Conservation (phyloP, 352 stramenopile genomes). For the Phytophthora aleatoria region DNA sequence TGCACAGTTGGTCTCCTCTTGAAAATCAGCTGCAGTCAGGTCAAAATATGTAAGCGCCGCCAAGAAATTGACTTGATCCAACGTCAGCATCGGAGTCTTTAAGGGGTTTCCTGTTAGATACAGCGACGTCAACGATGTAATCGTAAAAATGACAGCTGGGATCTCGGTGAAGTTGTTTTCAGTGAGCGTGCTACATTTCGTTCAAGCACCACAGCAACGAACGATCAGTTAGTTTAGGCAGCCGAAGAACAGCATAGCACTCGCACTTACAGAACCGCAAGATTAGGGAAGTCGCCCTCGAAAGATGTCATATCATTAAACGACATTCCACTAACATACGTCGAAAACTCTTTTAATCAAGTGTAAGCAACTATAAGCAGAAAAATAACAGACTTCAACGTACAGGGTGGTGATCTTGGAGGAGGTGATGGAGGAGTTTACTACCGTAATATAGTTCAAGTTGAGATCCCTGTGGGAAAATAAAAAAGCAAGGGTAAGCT, state of each 20-base stretch:
- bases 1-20: conserved; percentile 16
- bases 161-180: conserved; percentile 39
- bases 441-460: conserved; percentile 26
- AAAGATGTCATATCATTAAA: conserved; percentile 27
- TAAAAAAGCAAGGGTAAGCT: not conserved
- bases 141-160: conserved; percentile 30
- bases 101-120: conserved; percentile 27
- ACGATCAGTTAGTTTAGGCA: not conserved
- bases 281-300: conserved; percentile 25
- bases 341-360: not conserved
- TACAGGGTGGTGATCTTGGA: conserved; percentile 25
- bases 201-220: not conserved
- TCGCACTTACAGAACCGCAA: conserved; percentile 27
- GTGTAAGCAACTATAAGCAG: not conserved
- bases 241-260: not conserved
- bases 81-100: conserved; percentile 25
- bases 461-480: conserved; percentile 22
- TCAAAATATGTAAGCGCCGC: conserved; percentile 20
- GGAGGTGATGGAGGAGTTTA: conserved; percentile 20
- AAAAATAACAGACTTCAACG: not conserved
- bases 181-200: conserved; percentile 16
- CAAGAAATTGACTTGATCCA: conserved; percentile 32
- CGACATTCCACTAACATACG: conserved; percentile 4
- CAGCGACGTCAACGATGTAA: conserved; percentile 24
- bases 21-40: conserved; percentile 26